Percentiles rank a stretch among this genome's conserved stretches.
These are phyloP conservation scores for Penicillium desertorum DNA, from an alignment of 495 filamentous ascomycete species.

Conservation along the genomic window DNA sequence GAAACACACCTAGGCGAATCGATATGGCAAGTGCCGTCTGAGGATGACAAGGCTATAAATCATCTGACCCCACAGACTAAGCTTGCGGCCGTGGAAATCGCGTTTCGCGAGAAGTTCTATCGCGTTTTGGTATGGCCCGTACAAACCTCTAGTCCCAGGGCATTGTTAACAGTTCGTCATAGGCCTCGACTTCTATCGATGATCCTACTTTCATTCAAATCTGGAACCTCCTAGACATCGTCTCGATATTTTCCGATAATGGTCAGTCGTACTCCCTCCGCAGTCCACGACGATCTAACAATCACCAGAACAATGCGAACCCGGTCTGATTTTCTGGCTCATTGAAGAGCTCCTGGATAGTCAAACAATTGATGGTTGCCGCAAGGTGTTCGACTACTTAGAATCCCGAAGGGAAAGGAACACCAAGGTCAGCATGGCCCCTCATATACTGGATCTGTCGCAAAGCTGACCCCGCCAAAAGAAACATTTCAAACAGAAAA, in stretches of 20 bases:
- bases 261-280: slow-evolving; percentile 42
- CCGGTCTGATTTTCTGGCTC: slow-evolving; percentile 80
- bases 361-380: slow-evolving; percentile 87
- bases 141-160: neutral
- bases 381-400: slow-evolving; percentile 87
- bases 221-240: slow-evolving; percentile 91
- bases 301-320: slow-evolving; percentile 71
- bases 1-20: slow-evolving; percentile 47
- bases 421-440: slow-evolving; percentile 54
- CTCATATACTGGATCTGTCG: neutral
- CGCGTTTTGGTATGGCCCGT: slow-evolving; percentile 60
- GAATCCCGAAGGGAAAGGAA: slow-evolving; percentile 88
- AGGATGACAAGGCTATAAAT: slow-evolving; percentile 26
- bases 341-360: slow-evolving; percentile 95
- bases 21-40: slow-evolving; percentile 38
- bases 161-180: slow-evolving; percentile 20
- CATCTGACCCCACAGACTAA: slow-evolving; percentile 45
- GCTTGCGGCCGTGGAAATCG: slow-evolving; percentile 72
- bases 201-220: slow-evolving; percentile 73
- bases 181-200: slow-evolving; percentile 70
- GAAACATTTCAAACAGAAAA: slow-evolving; percentile 83
- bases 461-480: slow-evolving; percentile 24
- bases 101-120: slow-evolving; percentile 75
- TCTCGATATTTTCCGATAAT: slow-evolving; percentile 80
- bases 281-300: slow-evolving; percentile 23